Percentiles rank a stretch among this genome's conserved stretches.
phyloP scores from a whole-genome alignment of 2,329 filamentous ascomycete genomes.

The Orbilia blumenaviensis region DNA sequence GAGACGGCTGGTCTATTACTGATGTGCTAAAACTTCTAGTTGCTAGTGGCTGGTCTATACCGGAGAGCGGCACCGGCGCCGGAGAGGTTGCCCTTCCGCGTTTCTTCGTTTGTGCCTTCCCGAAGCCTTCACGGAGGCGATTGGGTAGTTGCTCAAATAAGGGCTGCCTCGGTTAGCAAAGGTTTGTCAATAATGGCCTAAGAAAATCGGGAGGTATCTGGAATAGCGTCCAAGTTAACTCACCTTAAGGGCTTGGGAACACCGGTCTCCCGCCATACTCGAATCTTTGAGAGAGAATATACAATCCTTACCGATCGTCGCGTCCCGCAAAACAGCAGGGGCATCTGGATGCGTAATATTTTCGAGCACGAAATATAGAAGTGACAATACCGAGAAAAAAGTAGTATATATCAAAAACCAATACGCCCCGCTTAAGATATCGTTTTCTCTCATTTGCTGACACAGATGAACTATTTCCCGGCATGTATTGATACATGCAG shows the following conservation, averaged over 20 bases:
- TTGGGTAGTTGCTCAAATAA: constrained; percentile 86
- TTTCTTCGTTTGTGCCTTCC: constrained; percentile 66
- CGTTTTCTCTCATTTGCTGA: constrained; percentile 77
- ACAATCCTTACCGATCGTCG: constrained; percentile 82
- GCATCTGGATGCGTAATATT: constrained; percentile 79
- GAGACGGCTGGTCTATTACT: constrained; percentile 58
- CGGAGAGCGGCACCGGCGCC: constrained; percentile 63
- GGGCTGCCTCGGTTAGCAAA: constrained; percentile 64
- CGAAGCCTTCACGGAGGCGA: constrained; percentile 68
- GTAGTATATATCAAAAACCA: constrained; percentile 89
- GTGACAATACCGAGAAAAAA: constrained; percentile 80
- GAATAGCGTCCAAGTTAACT: not conserved
- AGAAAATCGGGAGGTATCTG: not conserved
- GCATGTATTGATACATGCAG: constrained; percentile 70
- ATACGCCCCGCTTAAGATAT: constrained; percentile 79
- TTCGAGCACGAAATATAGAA: constrained; percentile 81
- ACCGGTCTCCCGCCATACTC: constrained; percentile 88
- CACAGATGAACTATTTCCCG: constrained; percentile 82
- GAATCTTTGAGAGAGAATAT: constrained; percentile 80
- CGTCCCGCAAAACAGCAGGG: constrained; percentile 84
- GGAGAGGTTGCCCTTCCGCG: constrained; percentile 63
- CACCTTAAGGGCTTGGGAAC: constrained; percentile 79
- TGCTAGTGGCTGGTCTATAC: constrained; percentile 58
- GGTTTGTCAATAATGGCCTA: not conserved
- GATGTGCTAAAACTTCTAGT: constrained; percentile 54